Percentiles rank a stretch among this genome's conserved stretches.
phyloP scores from a whole-genome alignment of 306 rosid species.

The Senna tora region DNA sequence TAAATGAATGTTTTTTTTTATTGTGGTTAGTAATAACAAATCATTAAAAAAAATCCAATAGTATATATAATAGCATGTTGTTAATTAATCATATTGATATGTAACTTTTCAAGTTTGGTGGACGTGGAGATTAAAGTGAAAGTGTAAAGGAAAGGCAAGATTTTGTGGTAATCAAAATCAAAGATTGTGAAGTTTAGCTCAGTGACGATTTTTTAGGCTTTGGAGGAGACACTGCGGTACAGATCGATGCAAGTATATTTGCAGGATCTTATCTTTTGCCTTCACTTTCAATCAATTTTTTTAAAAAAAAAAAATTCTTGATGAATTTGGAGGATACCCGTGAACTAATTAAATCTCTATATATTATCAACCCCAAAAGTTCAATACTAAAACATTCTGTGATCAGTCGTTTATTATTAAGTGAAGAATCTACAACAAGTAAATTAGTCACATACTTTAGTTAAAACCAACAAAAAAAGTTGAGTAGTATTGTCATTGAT shows the following conservation, averaged over 20 bases:
- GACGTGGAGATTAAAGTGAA: neutral
- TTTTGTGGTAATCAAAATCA: neutral
- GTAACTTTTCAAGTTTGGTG: neutral
- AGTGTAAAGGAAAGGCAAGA: neutral
- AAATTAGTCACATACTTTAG: too few species aligned
- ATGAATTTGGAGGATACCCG: neutral
- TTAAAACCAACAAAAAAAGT: too few species aligned
- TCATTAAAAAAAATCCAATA: too few species aligned
- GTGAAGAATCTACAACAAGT: too few species aligned
- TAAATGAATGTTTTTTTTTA: neutral
- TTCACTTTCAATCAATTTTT: neutral
- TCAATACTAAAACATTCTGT: too few species aligned
- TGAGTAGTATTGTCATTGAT: too few species aligned
- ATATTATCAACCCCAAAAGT: too few species aligned
- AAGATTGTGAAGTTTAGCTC: too few species aligned
- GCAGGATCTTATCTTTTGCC: neutral
- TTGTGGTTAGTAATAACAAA: neutral
- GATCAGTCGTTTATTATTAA: too few species aligned
- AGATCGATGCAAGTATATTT: neutral
- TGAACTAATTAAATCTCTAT: too few species aligned
- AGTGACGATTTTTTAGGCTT: conserved; percentile 1
- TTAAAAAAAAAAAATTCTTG: too few species aligned
- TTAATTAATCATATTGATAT: neutral
- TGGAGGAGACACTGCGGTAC: neutral
- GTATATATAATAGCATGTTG: neutral